phyloP scores from a whole-genome alignment of 2,329 filamentous ascomycete genomes.

The Xylaria sp. region DNA sequence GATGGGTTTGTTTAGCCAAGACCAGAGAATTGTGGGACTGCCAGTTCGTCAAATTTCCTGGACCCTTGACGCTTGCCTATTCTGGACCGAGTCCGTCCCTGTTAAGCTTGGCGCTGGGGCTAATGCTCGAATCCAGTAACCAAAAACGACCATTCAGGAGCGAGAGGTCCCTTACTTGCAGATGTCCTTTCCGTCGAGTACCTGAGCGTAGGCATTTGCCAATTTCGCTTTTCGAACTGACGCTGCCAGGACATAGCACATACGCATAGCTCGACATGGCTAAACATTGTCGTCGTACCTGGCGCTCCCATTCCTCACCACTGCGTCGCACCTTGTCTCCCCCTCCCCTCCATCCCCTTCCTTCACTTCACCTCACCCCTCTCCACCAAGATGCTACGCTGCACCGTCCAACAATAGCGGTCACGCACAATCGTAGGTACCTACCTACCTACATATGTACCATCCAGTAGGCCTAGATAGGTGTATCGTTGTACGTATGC shows the following conservation, averaged over 20 bases:
- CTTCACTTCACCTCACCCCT: not conserved
- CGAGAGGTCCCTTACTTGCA: conserved; percentile 28
- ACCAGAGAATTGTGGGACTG: not conserved
- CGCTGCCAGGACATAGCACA: not conserved
- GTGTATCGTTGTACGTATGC: not conserved
- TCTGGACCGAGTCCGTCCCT: conserved; percentile 17
- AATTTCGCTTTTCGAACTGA: conserved; percentile 16
- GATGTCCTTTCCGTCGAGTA: conserved; percentile 29
- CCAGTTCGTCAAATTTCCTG: conserved; percentile 32
- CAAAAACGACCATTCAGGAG: conserved; percentile 25
- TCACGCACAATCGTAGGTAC: not conserved
- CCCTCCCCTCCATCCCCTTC: not conserved
- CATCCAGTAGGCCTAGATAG: not conserved
- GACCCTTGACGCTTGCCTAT: conserved; percentile 34
- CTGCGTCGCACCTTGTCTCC: conserved; percentile 1
- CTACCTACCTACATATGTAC: not conserved
- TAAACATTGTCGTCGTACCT: conserved; percentile 2
- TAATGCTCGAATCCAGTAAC: conserved; percentile 14
- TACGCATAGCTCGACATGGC: not conserved
- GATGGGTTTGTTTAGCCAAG: conserved; percentile 1
- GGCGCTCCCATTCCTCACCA: not conserved
- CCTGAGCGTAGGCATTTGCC: conserved; percentile 11
- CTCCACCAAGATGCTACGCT: not conserved
- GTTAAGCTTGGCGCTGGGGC: conserved; percentile 11
- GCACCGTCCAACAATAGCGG: not conserved